These are phyloP conservation scores for Colletotrichum limetticola DNA, from an alignment of 2,329 filamentous ascomycete genomes.

Conservation along the genomic window DNA sequence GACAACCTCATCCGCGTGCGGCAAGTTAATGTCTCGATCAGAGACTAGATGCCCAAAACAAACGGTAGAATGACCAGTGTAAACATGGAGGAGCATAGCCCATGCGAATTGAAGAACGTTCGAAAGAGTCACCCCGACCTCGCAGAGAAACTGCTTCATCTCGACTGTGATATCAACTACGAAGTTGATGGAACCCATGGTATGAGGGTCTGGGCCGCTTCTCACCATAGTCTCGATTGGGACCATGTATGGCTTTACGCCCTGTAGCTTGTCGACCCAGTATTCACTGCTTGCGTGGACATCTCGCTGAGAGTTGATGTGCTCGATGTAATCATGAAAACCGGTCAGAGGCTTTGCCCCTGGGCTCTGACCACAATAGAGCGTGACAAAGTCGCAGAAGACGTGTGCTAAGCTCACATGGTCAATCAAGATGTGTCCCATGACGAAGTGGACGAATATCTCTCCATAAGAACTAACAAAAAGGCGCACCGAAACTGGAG, in stretches of 20 bases:
- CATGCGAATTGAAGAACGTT: constrained; percentile 13
- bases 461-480: neutral
- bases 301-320: neutral
- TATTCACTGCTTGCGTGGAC: neutral
- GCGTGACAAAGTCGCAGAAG: neutral
- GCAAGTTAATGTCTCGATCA: constrained; percentile 13
- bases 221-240: neutral
- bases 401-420: constrained; percentile 26
- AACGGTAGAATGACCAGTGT: neutral
- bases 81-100: constrained; percentile 6
- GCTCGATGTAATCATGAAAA: neutral
- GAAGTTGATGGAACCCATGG: neutral
- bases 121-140: neutral
- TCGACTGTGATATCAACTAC: neutral
- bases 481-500: neutral
- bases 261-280: neutral
- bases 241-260: neutral
- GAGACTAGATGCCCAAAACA: constrained; percentile 21
- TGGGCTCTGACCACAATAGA: neutral
- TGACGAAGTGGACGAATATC: neutral
- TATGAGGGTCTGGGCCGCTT: neutral
- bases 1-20: constrained; percentile 6
- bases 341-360: neutral
- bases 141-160: neutral
- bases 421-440: constrained; percentile 19